Evolutionary conservation across 495 filamentous ascomycete genomes (phyloP).

Genomic region (Echria macrotheca): DNA sequence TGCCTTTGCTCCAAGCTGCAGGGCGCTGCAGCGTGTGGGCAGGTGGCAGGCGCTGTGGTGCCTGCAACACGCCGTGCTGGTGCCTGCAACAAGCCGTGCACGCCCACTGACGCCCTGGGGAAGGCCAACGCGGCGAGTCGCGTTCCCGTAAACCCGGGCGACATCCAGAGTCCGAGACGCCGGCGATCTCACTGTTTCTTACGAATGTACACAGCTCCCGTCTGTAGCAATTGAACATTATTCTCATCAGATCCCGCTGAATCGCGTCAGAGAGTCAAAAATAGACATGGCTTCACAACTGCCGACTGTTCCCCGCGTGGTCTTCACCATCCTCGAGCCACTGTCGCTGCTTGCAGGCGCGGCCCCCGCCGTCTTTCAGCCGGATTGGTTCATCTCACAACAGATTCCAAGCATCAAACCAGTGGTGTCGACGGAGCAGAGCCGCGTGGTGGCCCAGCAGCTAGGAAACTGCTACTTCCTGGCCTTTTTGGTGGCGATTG

Average conservation of each 20-base stretch:
- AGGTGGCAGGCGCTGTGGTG: too few relatives aligned
- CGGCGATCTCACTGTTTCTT: too few relatives aligned
- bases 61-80: too few relatives aligned
- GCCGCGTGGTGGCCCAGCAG: slow-evolving; percentile 39
- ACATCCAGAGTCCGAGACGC: too few relatives aligned
- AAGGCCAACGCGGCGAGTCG: too few relatives aligned
- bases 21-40: not conserved
- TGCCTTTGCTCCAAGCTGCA: too few relatives aligned
- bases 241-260: not conserved
- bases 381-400: slow-evolving; percentile 54
- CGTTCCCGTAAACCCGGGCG: too few relatives aligned
- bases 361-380: slow-evolving; percentile 47
- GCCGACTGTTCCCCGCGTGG: slow-evolving; percentile 45
- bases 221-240: too few relatives aligned
- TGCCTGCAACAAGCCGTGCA: too few relatives aligned
- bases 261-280: too few relatives aligned
- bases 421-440: slow-evolving; percentile 22
- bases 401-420: slow-evolving; percentile 45
- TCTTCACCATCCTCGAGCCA: slow-evolving; percentile 63
- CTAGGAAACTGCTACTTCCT: slow-evolving; percentile 64
- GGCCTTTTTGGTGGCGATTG: slow-evolving; percentile 56
- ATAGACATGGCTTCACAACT: slow-evolving; percentile 47
- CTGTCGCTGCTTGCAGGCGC: slow-evolving; percentile 59
- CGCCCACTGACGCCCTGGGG: too few relatives aligned
- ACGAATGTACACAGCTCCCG: too few relatives aligned